A percentile compares a stretch with the other conserved stretches of the same genome.
These are phyloP conservation scores for Strobilomyces echinocephalus DNA, from an alignment of 768 basidiomycete species.

Conservation along the genomic window DNA sequence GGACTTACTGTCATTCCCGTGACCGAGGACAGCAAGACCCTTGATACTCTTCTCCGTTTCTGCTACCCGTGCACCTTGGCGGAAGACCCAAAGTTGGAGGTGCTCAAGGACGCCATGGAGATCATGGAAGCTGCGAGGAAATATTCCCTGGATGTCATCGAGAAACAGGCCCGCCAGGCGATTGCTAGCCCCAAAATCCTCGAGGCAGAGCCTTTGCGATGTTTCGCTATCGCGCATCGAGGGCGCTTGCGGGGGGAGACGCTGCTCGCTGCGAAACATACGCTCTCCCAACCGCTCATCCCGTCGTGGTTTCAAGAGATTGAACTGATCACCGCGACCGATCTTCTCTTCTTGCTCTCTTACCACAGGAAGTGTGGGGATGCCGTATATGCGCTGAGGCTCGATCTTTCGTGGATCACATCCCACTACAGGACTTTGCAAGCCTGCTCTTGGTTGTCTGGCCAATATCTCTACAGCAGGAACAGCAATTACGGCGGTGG, in stretches of 20 bases:
- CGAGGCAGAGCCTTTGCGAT: conserved; percentile 12
- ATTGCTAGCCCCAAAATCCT: conserved; percentile 19
- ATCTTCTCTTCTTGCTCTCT: conserved; percentile 23
- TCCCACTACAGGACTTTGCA: conserved; percentile 8
- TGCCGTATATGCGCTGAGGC: conserved; percentile 4
- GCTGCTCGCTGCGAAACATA: conserved; percentile 5
- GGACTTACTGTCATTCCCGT: too few species aligned
- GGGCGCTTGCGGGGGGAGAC: too few species aligned
- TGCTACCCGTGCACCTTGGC: conserved; percentile 9
- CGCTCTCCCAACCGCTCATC: conserved; percentile 25
- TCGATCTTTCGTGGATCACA: conserved; percentile 2
- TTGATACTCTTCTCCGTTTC: conserved; percentile 15
- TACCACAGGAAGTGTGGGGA: conserved; percentile 17
- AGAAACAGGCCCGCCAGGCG: neutral
- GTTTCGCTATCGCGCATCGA: too few species aligned
- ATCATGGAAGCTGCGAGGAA: conserved; percentile 16
- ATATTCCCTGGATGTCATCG: conserved; percentile 15
- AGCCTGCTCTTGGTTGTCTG: neutral
- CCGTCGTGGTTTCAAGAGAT: conserved; percentile 14
- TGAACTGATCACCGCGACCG: conserved; percentile 20
- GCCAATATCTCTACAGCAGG: too few species aligned
- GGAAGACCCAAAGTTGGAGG: conserved; percentile 19
- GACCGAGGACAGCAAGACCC: conserved; percentile 3
- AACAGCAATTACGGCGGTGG: too few species aligned
- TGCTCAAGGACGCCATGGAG: neutral